phyloP scores from a whole-genome alignment of 257 asterid genomes.

The Echites panduratus region DNA sequence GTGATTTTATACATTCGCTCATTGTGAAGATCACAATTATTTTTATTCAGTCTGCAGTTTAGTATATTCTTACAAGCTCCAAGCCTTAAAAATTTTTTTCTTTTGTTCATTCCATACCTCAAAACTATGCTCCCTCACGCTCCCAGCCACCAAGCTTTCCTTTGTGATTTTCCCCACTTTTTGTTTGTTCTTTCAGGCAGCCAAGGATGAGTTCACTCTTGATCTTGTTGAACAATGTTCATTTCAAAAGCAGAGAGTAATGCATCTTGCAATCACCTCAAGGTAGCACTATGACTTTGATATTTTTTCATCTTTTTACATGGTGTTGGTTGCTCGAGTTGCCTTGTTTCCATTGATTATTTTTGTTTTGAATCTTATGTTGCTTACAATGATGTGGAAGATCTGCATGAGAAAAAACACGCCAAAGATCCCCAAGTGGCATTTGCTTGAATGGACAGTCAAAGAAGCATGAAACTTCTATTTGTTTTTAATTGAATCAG shows the following conservation, averaged over 20 bases:
- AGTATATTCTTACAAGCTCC: background rate
- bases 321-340: background rate
- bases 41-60: background rate
- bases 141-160: background rate
- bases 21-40: background rate
- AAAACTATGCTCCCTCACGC: background rate
- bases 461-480: background rate
- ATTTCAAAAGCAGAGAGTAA: constrained; percentile 34
- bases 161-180: background rate
- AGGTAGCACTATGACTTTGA: constrained; percentile 35
- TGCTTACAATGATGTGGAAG: background rate
- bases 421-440: background rate
- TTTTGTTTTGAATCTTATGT: background rate
- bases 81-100: background rate
- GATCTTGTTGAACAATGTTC: constrained; percentile 52
- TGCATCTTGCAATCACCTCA: constrained; percentile 54
- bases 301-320: background rate
- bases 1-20: background rate
- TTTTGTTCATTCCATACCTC: background rate
- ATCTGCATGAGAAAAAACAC: background rate
- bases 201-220: constrained; percentile 92
- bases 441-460: background rate
- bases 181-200: constrained; percentile 48
- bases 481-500: background rate
- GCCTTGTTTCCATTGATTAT: background rate